Evolutionary conservation across 2,329 filamentous ascomycete genomes (phyloP), one percentile per base, ranked within the genome.

Genomic region (Alternaria novae-zelandiae): DNA sequence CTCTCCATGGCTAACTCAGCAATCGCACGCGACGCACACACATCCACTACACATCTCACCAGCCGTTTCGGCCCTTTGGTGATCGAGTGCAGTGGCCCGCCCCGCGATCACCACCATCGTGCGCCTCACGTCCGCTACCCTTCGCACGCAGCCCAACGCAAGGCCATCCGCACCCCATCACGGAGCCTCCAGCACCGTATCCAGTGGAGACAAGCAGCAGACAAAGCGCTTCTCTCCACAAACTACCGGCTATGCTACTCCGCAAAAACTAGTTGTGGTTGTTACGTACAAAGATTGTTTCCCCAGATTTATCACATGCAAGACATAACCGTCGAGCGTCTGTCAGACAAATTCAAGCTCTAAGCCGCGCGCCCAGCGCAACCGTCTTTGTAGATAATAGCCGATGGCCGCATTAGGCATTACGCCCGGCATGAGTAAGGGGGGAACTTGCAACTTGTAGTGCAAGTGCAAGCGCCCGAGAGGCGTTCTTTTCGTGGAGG

Each of bases 261-360:
- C 51, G 23, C 28, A 45, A 45, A 45, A 41, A 53, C 36, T 21
- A 49, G 12, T 12, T n/a, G 15, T 21, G 10, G 15, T 41, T 17
- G 58, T 60, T 60, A 60, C 58, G 58, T 60, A 60, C 58, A 28
- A 56, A 43, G 55, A 13, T 56, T 59, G 26, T 49, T 60, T 57
- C 59, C 59, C 54, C 59, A 50, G 59, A 58, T 62, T 61, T 51
- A 51, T 62, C 28, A 51, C 41, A 58, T 61, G 59, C 54, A 43
- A 53, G 47, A 61, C 54, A 51, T 46, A 51, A 20, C n/a, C 17
- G 47, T 51, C 47, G n/a, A 20, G 49, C 30, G 49, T 23, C 49
- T 21, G 28, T 36, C 13, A 53, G 49, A 53, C 49, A 53, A 25
- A 21, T n/a, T 41, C 5, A 53, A 53, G 21, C 20, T 41, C 20